Base-by-base conservation (phyloP, 371 early-diverging fungal genomes). In the Haplosporangium sp. region DNA sequence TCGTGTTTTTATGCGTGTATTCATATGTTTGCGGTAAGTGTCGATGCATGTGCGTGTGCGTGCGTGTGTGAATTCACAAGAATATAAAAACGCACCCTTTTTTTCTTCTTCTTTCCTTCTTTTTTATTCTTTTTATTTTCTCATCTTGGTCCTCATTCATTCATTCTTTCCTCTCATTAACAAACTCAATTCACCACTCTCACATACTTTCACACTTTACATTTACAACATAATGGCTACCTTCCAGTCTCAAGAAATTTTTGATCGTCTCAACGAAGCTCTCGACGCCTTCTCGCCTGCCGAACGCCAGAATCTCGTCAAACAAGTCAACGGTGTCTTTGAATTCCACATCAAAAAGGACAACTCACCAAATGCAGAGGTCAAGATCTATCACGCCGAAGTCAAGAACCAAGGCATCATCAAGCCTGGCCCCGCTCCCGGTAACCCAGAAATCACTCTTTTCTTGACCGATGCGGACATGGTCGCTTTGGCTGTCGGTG, bases 311-410 rank as follows among this genome's bases (percentile, higher is more conserved):
- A 85, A 83, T 2, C 67, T 84, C 39, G 85, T 89, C 59, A 90
- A 88, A 66, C 88, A 91, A 84, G 91, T 92, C 75, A 94, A 95
- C 71, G 95, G 93, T 63, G 74, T 95, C 63, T 96, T 96, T 87
- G 94, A 95, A 77, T 92, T 96, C 72, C 92, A 93, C 60, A 87
- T 96, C 81, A 86, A 84, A 75, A 86, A 85, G 65, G 79, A 79
- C 57, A 45, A 27, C 15, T 74, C 74, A 0, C 58, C 79, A n/a
- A 75, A 69, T 67, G 52, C 87, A 77, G 82, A 84, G 77, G 67
- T 91, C 87, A 89, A 85, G 85, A 15, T 79, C 50, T 79, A 71
- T 71, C 79, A 79, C 59, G 83, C 93, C 55, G 87, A 94, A 74
- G 85, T 94, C 71, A 93, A 94, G 86, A 84, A 83, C 55, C 84